Percentiles rank a stretch among this genome's conserved stretches.
Conservation (phyloP, 352 stramenopile genomes). For the Pythium aphanidermatum region DNA sequence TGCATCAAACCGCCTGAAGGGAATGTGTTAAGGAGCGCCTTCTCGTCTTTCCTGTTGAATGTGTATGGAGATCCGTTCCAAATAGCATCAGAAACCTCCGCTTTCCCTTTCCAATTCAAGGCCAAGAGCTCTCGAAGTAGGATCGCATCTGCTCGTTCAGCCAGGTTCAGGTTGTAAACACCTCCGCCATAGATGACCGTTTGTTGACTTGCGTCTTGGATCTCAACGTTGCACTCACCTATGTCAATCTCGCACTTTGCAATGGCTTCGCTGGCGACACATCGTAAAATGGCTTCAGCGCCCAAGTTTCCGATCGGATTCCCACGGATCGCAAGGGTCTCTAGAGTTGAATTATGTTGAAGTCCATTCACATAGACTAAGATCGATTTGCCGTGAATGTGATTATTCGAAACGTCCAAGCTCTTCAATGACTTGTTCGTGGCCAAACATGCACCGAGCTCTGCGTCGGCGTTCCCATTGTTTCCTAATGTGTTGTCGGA, state of each 20-base stretch:
- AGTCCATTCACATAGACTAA: constrained; percentile 58
- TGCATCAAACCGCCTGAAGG: constrained; percentile 38
- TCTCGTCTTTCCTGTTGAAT: constrained; percentile 60
- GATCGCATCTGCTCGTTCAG: constrained; percentile 41
- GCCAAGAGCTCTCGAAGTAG: constrained; percentile 50
- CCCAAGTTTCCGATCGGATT: constrained; percentile 65
- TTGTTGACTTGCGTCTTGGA: constrained; percentile 41
- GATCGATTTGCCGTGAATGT: constrained; percentile 51
- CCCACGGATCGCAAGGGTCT: constrained; percentile 46
- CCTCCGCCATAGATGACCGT: constrained; percentile 39
- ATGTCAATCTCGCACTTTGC: constrained; percentile 56
- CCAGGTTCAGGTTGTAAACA: constrained; percentile 45
- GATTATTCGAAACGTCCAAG: constrained; percentile 65
- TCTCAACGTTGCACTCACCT: constrained; percentile 59
- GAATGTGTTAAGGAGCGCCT: constrained; percentile 30
- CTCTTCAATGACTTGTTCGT: constrained; percentile 56
- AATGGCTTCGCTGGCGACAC: constrained; percentile 37
- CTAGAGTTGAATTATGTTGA: constrained; percentile 47
- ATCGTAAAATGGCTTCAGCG: constrained; percentile 50
- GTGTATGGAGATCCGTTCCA: constrained; percentile 39
- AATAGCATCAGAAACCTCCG: constrained; percentile 40
- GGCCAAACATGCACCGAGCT: constrained; percentile 52
- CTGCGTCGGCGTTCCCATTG: constrained; percentile 52
- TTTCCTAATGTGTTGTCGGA: constrained; percentile 71
- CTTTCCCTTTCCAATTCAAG: constrained; percentile 50